Percentiles rank a stretch among this genome's conserved stretches.
Conservation (phyloP, 228 moss, liverwort and hornwort genomes). For the Sphagnum fallax region DNA sequence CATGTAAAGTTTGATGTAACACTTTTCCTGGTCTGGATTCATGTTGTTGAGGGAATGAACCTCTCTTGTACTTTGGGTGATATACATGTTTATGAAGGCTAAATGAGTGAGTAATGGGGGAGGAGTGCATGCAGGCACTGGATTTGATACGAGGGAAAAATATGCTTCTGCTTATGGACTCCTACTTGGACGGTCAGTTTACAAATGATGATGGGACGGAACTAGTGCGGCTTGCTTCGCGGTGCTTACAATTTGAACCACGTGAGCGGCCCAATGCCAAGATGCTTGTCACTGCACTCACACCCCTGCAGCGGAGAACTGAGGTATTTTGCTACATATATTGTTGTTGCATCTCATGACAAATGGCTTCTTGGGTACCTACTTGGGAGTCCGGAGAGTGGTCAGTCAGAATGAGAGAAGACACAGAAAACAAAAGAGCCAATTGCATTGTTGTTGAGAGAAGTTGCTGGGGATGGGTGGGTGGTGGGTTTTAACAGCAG, state of each 20-base stretch:
- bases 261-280: conserved; percentile 96
- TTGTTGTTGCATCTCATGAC: no score
- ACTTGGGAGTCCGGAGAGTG: no score
- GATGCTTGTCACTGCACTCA: conserved; percentile 80
- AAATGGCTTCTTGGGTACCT: no score
- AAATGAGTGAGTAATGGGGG: neutral
- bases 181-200: conserved; percentile 92
- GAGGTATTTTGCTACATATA: conserved; percentile 54
- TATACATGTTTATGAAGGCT: no score
- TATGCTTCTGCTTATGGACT: conserved; percentile 92
- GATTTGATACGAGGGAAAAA: conserved; percentile 96
- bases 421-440: no score
- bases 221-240: conserved; percentile 87
- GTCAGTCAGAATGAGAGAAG: no score
- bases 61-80: no score
- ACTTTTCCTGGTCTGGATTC: no score
- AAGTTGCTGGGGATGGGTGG: no score
- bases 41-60: no score
- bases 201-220: conserved; percentile 87
- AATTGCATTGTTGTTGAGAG: no score
- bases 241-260: conserved; percentile 94
- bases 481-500: conserved; percentile 21
- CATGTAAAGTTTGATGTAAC: conserved; percentile 39
- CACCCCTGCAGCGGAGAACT: conserved; percentile 89
- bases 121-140: conserved; percentile 60